A percentile compares a stretch with the other conserved stretches of the same genome.
Conservation (phyloP, 257 asterid genomes). For the Solanum bukasovii region DNA sequence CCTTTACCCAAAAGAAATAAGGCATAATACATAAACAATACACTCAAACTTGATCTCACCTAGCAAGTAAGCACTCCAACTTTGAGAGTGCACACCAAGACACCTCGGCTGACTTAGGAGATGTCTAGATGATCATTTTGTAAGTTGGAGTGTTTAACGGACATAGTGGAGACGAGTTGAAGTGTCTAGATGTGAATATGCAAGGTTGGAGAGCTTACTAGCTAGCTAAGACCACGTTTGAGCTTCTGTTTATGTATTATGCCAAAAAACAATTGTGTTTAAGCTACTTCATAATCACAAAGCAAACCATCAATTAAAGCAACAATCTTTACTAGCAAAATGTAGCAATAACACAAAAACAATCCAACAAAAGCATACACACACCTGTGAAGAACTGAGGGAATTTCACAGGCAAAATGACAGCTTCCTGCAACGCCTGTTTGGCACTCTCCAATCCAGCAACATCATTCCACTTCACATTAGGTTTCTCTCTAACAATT, state of each 20-base stretch:
- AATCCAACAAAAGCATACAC: not conserved
- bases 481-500: constrained; percentile 87
- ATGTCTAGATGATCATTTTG: not conserved
- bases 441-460: constrained; percentile 99
- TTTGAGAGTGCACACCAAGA: not conserved
- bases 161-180: not conserved
- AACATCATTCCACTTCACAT: constrained; percentile 95
- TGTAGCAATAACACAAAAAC: not conserved
- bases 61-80: not conserved
- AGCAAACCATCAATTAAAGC: not conserved
- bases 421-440: constrained; percentile 97
- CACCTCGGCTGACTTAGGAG: not conserved
- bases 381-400: constrained; percentile 93
- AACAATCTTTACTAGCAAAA: not conserved
- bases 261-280: not conserved
- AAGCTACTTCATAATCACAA: not conserved
- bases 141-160: not conserved
- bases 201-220: not conserved
- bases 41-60: not conserved
- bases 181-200: not conserved
- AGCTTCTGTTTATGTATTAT: not conserved
- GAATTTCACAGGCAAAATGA: constrained; percentile 91
- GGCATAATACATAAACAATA: not conserved
- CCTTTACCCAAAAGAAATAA: not conserved
- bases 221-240: not conserved